These are phyloP conservation scores for Sporothrix variecibatus DNA, from an alignment of 2,329 filamentous ascomycete species.

Conservation along the genomic window DNA sequence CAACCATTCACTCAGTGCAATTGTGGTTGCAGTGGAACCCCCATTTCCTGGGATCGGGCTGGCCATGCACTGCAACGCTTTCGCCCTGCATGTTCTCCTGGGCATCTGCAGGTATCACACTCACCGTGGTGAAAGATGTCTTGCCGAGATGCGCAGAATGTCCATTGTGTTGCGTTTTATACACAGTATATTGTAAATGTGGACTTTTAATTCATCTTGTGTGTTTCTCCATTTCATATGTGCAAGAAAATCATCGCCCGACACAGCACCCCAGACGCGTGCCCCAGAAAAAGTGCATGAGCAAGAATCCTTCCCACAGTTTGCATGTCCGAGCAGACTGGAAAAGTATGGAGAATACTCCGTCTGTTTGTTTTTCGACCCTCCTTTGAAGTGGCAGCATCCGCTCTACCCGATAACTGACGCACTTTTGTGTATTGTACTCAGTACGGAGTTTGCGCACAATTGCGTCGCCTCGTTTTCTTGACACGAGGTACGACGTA, in stretches of 20 bases:
- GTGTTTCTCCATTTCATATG: background rate
- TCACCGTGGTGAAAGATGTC: slow-evolving; percentile 1
- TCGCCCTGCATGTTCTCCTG: background rate
- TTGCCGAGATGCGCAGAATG: background rate
- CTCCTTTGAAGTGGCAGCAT: background rate
- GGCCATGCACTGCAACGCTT: slow-evolving; percentile 16
- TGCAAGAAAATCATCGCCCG: background rate
- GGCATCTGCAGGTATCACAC: background rate
- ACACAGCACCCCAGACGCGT: background rate
- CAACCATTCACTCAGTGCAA: no score
- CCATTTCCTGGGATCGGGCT: slow-evolving; percentile 1
- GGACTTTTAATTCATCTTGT: no score
- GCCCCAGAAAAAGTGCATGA: background rate
- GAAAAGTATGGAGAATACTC: no score
- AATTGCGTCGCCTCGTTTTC: background rate
- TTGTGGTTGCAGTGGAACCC: slow-evolving; percentile 2
- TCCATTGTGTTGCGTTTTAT: background rate
- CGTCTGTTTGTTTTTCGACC: no score
- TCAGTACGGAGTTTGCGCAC: background rate
- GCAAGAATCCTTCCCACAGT: background rate
- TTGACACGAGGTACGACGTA: background rate
- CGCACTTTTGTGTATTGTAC: background rate
- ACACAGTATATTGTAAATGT: background rate
- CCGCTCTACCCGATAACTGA: background rate
- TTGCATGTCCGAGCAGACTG: background rate